These are phyloP conservation scores for Pseudomicrostroma phylloplanum DNA, from an alignment of 1,284 basidiomycete species.

Conservation along the genomic window DNA sequence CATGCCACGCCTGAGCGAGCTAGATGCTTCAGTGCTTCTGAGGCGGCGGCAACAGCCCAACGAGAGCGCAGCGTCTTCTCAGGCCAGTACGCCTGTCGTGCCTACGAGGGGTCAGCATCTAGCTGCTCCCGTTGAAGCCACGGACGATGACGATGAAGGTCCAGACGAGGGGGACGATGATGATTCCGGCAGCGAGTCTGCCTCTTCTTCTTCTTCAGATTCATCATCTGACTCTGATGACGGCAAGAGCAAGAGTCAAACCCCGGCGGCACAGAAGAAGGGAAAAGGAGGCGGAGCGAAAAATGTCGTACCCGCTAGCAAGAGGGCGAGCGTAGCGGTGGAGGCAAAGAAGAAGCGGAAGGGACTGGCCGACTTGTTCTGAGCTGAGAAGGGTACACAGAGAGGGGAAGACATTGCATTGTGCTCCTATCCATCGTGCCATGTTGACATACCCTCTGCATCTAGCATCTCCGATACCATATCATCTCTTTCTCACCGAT, in stretches of 20 bases:
- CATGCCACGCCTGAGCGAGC: conserved; percentile 1
- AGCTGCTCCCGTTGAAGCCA: background rate
- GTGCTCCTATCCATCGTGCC: no score
- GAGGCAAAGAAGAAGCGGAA: background rate
- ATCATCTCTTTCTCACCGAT: no score
- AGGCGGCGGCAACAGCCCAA: background rate
- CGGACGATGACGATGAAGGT: background rate
- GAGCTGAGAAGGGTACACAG: background rate
- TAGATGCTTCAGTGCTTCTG: background rate
- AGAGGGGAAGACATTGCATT: no score
- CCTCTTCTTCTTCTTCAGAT: background rate
- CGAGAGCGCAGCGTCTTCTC: background rate
- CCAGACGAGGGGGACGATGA: background rate
- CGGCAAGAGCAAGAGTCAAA: background rate
- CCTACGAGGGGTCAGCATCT: background rate
- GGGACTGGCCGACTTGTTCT: background rate
- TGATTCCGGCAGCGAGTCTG: background rate
- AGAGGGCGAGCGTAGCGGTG: conserved; percentile 1
- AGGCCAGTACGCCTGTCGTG: background rate
- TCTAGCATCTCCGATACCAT: no score
- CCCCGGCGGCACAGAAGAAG: background rate
- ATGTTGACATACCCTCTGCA: no score
- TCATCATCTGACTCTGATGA: background rate
- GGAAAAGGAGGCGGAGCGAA: background rate
- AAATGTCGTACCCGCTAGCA: background rate